These are phyloP conservation scores for Pythium aquatile DNA, from an alignment of 352 stramenopile species.

Conservation along the genomic window DNA sequence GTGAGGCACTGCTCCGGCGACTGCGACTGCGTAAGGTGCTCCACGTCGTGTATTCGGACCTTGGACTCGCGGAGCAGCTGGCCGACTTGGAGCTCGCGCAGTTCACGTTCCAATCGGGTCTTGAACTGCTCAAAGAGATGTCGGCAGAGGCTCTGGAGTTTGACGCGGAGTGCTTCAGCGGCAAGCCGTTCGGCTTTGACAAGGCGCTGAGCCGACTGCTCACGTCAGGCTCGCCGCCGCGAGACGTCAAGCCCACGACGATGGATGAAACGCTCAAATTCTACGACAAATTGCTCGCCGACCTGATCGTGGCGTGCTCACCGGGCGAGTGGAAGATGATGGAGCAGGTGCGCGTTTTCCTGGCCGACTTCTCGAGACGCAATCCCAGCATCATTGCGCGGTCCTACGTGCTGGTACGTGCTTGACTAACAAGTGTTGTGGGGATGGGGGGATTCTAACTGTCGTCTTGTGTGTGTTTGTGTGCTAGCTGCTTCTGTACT, in stretches of 20 bases:
- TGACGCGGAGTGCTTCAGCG: conserved; percentile 62
- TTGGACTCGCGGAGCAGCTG: conserved; percentile 44
- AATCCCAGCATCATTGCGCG: conserved; percentile 69
- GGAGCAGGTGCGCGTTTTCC: conserved; percentile 79
- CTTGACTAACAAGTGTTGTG: background rate
- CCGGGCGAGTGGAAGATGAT: conserved; percentile 65
- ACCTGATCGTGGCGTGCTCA: conserved; percentile 61
- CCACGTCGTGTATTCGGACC: conserved; percentile 18
- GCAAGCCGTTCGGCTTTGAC: conserved; percentile 75
- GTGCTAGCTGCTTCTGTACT: conserved; percentile 75
- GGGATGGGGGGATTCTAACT: background rate
- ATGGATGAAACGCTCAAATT: conserved; percentile 49
- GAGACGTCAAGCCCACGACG: conserved; percentile 63
- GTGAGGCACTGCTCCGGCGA: conserved; percentile 61
- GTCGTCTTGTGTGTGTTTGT: background rate
- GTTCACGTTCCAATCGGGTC: conserved; percentile 39
- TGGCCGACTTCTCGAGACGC: conserved; percentile 69
- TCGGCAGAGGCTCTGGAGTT: conserved; percentile 63
- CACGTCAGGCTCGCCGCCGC: conserved; percentile 63
- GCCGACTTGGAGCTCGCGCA: conserved; percentile 43
- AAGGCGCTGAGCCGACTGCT: conserved; percentile 68
- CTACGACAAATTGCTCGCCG: conserved; percentile 51
- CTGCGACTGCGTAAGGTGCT: conserved; percentile 48
- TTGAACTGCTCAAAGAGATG: conserved; percentile 44
- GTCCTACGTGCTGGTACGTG: conserved; percentile 79